Evolutionary conservation across 1,284 basidiomycete species (phyloP).

Genomic region (Pholiota adiposa): DNA sequence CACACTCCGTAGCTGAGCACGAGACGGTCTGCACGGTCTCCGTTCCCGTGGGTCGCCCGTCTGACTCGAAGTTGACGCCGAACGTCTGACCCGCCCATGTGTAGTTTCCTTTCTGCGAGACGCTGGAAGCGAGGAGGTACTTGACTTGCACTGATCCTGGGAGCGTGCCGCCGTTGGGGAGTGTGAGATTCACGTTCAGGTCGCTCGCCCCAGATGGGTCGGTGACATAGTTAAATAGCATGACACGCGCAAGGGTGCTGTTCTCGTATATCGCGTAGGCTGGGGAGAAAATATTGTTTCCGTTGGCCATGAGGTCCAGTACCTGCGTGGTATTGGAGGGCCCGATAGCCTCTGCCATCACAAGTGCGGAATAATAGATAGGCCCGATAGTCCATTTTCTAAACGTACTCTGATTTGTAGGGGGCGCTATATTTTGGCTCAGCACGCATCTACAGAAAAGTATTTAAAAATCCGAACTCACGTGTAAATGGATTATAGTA

Average conservation of each 20-base stretch:
- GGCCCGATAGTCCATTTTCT: slow-evolving; percentile 66
- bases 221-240: slow-evolving; percentile 71
- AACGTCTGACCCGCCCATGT: slow-evolving; percentile 81
- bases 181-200: slow-evolving; percentile 41
- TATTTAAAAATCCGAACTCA: too few species aligned
- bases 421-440: too few species aligned
- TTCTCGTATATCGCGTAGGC: slow-evolving; percentile 77
- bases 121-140: slow-evolving; percentile 55
- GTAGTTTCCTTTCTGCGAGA: slow-evolving; percentile 69
- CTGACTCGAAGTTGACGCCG: slow-evolving; percentile 60
- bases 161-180: background rate
- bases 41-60: slow-evolving; percentile 62
- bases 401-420: slow-evolving; percentile 60
- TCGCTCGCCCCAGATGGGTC: slow-evolving; percentile 58
- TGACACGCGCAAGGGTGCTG: slow-evolving; percentile 56
- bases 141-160: slow-evolving; percentile 20
- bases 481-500: slow-evolving; percentile 53
- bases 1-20: slow-evolving; percentile 58
- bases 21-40: slow-evolving; percentile 54
- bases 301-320: slow-evolving; percentile 59
- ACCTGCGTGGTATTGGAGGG: slow-evolving; percentile 60
- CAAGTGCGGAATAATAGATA: slow-evolving; percentile 70
- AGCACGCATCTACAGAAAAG: too few species aligned
- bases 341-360: slow-evolving; percentile 71
- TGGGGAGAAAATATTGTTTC: slow-evolving; percentile 58